These are phyloP conservation scores for Paradendryphiella salina DNA, from an alignment of 2,329 filamentous ascomycete genomes.

Conservation along the genomic window DNA sequence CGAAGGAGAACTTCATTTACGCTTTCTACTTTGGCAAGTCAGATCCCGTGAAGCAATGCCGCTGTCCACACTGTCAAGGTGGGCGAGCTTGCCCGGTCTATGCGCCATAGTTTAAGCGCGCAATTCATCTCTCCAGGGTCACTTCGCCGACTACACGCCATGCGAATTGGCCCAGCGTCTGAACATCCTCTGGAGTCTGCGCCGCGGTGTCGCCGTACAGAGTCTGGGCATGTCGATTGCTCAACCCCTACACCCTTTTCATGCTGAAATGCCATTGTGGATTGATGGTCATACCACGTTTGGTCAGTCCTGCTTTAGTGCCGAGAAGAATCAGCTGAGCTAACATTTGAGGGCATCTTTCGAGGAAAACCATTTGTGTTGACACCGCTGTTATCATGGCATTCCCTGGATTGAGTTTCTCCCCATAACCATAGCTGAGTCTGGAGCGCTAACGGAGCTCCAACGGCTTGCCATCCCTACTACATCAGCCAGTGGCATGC, in stretches of 20 bases:
- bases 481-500: neutral
- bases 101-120: conserved; percentile 9
- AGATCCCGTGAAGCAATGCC: neutral
- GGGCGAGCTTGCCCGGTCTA: conserved; percentile 10
- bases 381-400: neutral
- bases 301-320: neutral
- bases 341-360: neutral
- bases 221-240: neutral
- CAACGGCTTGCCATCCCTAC: neutral
- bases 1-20: neutral
- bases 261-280: neutral
- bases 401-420: neutral
- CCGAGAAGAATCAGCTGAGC: conserved; percentile 4
- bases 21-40: neutral
- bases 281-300: neutral
- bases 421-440: conserved; percentile 3
- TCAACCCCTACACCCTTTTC: neutral
- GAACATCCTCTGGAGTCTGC: neutral
- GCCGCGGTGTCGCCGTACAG: conserved; percentile 4
- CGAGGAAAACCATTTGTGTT: neutral
- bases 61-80: neutral
- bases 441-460: conserved; percentile 6
- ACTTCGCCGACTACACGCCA: conserved; percentile 13
- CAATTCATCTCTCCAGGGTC: conserved; percentile 1
- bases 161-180: neutral